These are phyloP conservation scores for Alternaria hordeiaustralica DNA, from an alignment of 2,329 filamentous ascomycete species.

Conservation along the genomic window DNA sequence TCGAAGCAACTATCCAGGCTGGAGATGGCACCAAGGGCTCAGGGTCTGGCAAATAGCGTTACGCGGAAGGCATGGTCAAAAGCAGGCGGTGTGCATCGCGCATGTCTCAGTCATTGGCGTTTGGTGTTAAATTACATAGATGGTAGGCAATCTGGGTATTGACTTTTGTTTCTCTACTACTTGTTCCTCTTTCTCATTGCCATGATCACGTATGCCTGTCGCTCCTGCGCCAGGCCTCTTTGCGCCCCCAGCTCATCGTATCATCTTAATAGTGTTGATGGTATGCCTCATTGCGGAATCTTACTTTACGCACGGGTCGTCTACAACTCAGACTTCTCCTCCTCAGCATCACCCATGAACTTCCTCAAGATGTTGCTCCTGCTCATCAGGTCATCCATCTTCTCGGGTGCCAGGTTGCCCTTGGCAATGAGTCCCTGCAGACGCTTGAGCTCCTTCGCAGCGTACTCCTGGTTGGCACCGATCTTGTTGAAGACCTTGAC, in stretches of 20 bases:
- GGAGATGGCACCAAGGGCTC: conserved; percentile 51
- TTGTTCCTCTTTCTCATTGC: conserved; percentile 17
- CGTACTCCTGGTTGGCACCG: conserved; percentile 76
- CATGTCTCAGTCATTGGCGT: background rate
- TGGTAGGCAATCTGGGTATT: conserved; percentile 6
- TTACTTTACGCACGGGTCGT: background rate
- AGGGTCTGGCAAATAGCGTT: conserved; percentile 30
- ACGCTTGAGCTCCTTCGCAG: conserved; percentile 82
- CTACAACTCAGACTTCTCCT: conserved; percentile 75
- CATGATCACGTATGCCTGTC: conserved; percentile 19
- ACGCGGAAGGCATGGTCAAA: background rate
- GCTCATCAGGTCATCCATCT: conserved; percentile 85
- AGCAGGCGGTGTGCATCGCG: background rate
- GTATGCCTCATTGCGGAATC: background rate
- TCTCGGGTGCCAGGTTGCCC: conserved; percentile 82
- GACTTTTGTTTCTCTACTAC: background rate
- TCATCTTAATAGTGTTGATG: background rate
- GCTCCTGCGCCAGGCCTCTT: conserved; percentile 1
- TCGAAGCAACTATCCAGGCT: conserved; percentile 75
- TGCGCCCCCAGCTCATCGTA: background rate
- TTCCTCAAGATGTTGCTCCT: conserved; percentile 87
- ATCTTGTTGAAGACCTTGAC: conserved; percentile 89
- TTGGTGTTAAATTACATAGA: background rate
- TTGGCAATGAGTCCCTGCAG: conserved; percentile 82
- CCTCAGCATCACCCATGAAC: conserved; percentile 67